Base-by-base conservation (phyloP, 495 filamentous ascomycete species). In the Penicillium fimorum region DNA sequence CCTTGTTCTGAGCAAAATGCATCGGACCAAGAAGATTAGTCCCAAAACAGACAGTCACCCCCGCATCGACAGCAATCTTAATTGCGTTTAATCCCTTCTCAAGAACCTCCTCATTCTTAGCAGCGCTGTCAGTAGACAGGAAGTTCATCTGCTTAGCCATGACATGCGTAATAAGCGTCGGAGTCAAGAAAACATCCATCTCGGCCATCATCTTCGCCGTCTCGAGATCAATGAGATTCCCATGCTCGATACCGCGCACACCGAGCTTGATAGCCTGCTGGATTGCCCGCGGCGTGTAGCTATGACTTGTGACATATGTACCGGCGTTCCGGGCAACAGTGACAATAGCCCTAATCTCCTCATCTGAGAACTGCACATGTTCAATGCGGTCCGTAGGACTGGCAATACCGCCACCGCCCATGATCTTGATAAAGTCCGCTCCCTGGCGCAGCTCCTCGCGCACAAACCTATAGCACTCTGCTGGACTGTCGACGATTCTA, bases 361-460 rank as follows among this genome's bases (percentile, higher is more conserved):
- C 76, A 10, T 71, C 61, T 1, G 79, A 75, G 64, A 82, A 84
- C 60, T 84, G 81, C 3, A 78, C 65, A 59, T 70, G 70, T 18
- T 78, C 70, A 25, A 84, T 58, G 40, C 61, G 62, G 58, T 82
- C 80, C 0, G 80, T 78, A 0, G 79, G 79, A 32, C 67, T 76
- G 0, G 76, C 77, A 7, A 84, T 80, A 2, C 80, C 81, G 0
- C 80, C 79, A 4, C 77, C 75, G 7, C 70, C 66, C 80, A 84
- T 82, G 50, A 84, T 82, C 65, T 84, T 84, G 65, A 84, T 74
- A 51, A 82, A 82, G 45, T 83, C 76, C 2, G 79, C 75, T 1
- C 81, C 80, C 11, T 62, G 65, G 5, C 80, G 70, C 9, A 84
- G 61, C 62, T 81, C 76, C 37, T 83, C 79, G 10, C 80, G 68